Conservation (phyloP, 2,329 filamentous ascomycete species). For the Paraphoma sp. region DNA sequence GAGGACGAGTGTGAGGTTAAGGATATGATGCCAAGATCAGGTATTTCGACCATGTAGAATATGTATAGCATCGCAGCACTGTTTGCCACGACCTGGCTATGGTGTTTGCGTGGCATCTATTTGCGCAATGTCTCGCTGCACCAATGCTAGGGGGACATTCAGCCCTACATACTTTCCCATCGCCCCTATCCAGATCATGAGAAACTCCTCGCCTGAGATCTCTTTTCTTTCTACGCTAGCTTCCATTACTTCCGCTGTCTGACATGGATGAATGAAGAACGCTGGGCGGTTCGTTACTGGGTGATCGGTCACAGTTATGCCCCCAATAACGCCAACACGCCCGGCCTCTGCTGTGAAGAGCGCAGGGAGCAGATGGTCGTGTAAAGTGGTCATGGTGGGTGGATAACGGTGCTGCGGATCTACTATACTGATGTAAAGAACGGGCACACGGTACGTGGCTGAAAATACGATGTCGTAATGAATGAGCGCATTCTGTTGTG, state of each 20-base stretch:
- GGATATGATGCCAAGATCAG: slow-evolving; percentile 28
- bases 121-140: not conserved
- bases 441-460: slow-evolving; percentile 53
- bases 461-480: slow-evolving; percentile 54
- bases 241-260: slow-evolving; percentile 81
- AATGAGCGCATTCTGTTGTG: slow-evolving; percentile 7
- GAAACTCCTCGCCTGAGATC: slow-evolving; percentile 68
- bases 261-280: slow-evolving; percentile 94
- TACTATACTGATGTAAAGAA: slow-evolving; percentile 50
- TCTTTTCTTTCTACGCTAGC: slow-evolving; percentile 49
- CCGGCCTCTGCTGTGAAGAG: slow-evolving; percentile 40
- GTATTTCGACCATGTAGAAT: slow-evolving; percentile 25
- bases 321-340: slow-evolving; percentile 48
- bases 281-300: slow-evolving; percentile 77
- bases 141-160: slow-evolving; percentile 74
- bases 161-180: slow-evolving; percentile 82
- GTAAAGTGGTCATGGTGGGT: slow-evolving; percentile 42
- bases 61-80: slow-evolving; percentile 18
- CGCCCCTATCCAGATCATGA: slow-evolving; percentile 88
- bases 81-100: not conserved
- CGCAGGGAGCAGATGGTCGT: slow-evolving; percentile 45
- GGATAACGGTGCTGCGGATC: slow-evolving; percentile 36
- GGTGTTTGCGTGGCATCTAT: not conserved
- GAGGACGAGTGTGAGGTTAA: slow-evolving; percentile 60
- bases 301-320: slow-evolving; percentile 66